Percentiles rank a stretch among this genome's conserved stretches.
Conservation (phyloP, 768 basidiomycete species). For the Leccinum incarnatum region DNA sequence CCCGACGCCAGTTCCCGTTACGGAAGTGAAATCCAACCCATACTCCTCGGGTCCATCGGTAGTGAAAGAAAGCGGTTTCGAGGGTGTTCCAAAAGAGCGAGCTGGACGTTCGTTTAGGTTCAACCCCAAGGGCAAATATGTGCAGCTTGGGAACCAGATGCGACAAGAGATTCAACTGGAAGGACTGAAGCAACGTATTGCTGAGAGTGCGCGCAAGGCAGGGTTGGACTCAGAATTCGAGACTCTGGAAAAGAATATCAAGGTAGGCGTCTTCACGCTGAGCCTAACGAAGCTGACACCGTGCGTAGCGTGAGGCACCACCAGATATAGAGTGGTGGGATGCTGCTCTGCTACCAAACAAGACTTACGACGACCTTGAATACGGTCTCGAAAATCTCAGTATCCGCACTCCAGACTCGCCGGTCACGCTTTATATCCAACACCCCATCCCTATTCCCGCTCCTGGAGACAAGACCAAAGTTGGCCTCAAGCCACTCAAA, state of each 20-base stretch:
- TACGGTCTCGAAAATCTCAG: constrained; percentile 56
- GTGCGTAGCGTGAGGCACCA: constrained; percentile 71
- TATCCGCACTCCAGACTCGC: constrained; percentile 64
- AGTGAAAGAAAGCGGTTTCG: constrained; percentile 62
- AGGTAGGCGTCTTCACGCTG: constrained; percentile 45
- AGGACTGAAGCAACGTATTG: constrained; percentile 88
- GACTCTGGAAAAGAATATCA: constrained; percentile 84
- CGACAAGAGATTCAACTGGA: constrained; percentile 80
- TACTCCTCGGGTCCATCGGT: constrained; percentile 56
- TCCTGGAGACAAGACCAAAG: constrained; percentile 80
- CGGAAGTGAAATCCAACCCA: constrained; percentile 63
- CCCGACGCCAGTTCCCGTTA: constrained; percentile 34
- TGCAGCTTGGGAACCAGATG: constrained; percentile 67
- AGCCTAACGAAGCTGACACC: background rate
- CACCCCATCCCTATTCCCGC: constrained; percentile 97
- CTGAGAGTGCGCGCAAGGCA: constrained; percentile 88
- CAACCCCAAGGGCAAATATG: constrained; percentile 91
- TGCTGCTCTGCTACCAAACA: constrained; percentile 73
- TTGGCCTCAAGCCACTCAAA: constrained; percentile 80
- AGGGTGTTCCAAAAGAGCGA: constrained; percentile 72
- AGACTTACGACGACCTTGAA: constrained; percentile 73
- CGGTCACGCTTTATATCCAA: constrained; percentile 89
- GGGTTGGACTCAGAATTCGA: constrained; percentile 93
- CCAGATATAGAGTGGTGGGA: constrained; percentile 99
- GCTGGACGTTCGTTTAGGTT: constrained; percentile 74